phyloP scores from a whole-genome alignment of 768 basidiomycete genomes.

The Kockovaella imperatae region DNA sequence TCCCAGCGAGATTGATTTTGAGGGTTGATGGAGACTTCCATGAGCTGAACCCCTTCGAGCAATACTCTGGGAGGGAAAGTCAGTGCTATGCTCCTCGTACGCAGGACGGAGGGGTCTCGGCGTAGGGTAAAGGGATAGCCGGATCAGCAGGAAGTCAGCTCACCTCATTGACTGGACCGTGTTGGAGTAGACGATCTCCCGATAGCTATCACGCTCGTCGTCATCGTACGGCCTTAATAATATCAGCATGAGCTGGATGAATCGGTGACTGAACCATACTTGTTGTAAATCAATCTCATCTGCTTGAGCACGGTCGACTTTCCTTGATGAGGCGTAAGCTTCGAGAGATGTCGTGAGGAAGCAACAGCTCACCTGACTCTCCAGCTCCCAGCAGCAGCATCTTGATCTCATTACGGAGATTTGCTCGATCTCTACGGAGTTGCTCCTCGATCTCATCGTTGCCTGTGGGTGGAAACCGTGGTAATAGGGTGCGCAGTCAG shows the following conservation, averaged over 20 bases:
- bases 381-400: slow-evolving; percentile 93
- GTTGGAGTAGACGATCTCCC: slow-evolving; percentile 90
- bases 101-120: too few species aligned
- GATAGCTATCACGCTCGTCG: slow-evolving; percentile 83
- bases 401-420: slow-evolving; percentile 51
- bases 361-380: too few species aligned
- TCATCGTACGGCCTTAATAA: slow-evolving; percentile 57
- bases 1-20: slow-evolving; percentile 61
- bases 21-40: slow-evolving; percentile 65
- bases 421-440: slow-evolving; percentile 37
- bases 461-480: slow-evolving; percentile 13
- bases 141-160: slow-evolving; percentile 26
- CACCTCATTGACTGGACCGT: slow-evolving; percentile 92
- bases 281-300: slow-evolving; percentile 45
- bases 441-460: slow-evolving; percentile 44
- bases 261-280: slow-evolving; percentile 17
- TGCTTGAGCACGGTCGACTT: slow-evolving; percentile 52
- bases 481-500: not conserved
- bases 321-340: too few species aligned
- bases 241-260: not conserved
- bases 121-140: too few species aligned
- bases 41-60: slow-evolving; percentile 82
- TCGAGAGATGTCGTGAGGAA: too few species aligned
- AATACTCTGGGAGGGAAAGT: slow-evolving; percentile 66
- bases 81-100: slow-evolving; percentile 2